These are phyloP conservation scores for Emericellopsis cladophorae DNA, from an alignment of 2,329 filamentous ascomycete genomes.

Conservation along the genomic window DNA sequence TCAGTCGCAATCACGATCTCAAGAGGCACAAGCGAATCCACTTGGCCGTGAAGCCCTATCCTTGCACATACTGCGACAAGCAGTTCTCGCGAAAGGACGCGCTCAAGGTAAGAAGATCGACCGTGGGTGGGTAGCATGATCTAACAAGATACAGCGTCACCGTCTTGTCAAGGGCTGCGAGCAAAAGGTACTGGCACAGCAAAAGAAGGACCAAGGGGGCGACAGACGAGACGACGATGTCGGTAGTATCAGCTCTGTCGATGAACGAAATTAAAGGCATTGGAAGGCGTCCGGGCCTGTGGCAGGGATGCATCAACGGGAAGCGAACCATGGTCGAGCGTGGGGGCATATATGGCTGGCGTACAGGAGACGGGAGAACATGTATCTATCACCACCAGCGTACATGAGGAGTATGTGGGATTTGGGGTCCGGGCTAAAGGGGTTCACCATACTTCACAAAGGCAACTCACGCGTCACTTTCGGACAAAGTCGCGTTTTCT, in stretches of 20 bases:
- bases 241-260: neutral
- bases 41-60: conserved; percentile 88
- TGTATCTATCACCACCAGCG: no score
- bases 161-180: conserved; percentile 50
- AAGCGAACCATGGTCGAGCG: neutral
- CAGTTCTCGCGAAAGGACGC: conserved; percentile 95
- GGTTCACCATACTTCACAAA: no score
- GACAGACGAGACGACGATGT: neutral
- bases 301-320: no score
- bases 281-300: no score
- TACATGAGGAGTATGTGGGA: no score
- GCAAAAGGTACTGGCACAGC: neutral
- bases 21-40: conserved; percentile 96
- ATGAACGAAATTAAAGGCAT: no score
- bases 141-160: conserved; percentile 32
- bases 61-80: conserved; percentile 85
- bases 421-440: no score
- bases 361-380: no score
- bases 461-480: no score
- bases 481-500: no score
- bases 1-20: conserved; percentile 91
- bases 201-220: neutral
- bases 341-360: no score
- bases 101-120: conserved; percentile 59
- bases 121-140: conserved; percentile 6